A percentile compares a stretch with the other conserved stretches of the same genome.
Evolutionary conservation across 2,329 filamentous ascomycete genomes (phyloP).

Genomic region (Diplocarpon mali): DNA sequence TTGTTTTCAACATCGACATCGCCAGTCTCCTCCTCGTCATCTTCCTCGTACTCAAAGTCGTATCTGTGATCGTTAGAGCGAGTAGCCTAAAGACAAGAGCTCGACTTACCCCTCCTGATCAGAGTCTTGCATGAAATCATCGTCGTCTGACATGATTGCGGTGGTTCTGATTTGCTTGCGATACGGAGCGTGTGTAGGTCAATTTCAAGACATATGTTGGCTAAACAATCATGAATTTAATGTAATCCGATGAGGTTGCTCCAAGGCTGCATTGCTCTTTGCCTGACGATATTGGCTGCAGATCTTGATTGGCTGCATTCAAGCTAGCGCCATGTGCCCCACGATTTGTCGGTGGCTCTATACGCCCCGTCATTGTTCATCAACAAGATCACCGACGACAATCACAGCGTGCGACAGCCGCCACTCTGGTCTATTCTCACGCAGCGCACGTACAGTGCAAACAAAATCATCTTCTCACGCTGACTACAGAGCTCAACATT

Average conservation of each 20-base stretch:
- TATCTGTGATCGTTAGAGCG: conserved; percentile 42
- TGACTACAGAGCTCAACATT: neutral
- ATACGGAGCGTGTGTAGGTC: too few species aligned
- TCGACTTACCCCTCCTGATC: conserved; percentile 66
- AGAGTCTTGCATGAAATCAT: conserved; percentile 91
- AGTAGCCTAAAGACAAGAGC: conserved; percentile 3
- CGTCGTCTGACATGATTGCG: conserved; percentile 42
- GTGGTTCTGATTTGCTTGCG: neutral
- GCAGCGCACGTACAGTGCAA: neutral
- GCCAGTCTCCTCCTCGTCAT: conserved; percentile 74
- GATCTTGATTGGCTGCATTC: neutral
- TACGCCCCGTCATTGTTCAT: neutral
- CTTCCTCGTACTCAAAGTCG: conserved; percentile 93
- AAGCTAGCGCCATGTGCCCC: neutral
- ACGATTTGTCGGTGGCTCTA: neutral
- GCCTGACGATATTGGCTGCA: neutral
- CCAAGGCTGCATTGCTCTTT: conserved; percentile 3
- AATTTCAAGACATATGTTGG: neutral
- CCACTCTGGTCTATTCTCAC: too few species aligned
- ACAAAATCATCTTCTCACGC: neutral
- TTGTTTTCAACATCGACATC: conserved; percentile 98
- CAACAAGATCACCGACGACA: too few species aligned
- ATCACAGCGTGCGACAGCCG: too few species aligned
- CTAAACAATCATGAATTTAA: neutral
- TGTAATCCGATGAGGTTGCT: neutral